phyloP scores from a whole-genome alignment of 225 moss, liverwort and hornwort genomes.

The Marchantia polymorpha region DNA sequence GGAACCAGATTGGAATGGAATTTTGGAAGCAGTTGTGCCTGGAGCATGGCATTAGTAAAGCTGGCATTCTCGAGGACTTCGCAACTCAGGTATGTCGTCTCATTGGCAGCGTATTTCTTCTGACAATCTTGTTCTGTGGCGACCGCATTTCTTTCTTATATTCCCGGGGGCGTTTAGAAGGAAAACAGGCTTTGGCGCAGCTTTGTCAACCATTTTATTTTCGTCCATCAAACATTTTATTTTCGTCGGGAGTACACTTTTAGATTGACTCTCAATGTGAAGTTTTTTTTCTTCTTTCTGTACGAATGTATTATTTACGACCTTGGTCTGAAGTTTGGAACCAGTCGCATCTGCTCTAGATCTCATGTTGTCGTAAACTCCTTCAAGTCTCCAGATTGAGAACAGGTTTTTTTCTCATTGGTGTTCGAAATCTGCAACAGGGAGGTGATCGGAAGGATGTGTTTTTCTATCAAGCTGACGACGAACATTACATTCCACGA shows the following conservation, averaged over 20 bases:
- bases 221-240: no score
- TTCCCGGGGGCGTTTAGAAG: no score
- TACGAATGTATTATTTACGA: no score
- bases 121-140: no score
- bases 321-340: neutral
- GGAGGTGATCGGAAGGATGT: slow-evolving; percentile 99
- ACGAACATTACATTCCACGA: slow-evolving; percentile 97
- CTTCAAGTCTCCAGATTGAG: neutral
- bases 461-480: slow-evolving; percentile 98
- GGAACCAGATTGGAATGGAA: slow-evolving; percentile 99
- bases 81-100: slow-evolving; percentile 69
- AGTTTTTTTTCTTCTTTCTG: no score
- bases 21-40: slow-evolving; percentile 99
- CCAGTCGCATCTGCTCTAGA: no score
- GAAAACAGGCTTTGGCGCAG: no score
- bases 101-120: no score
- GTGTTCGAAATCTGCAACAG: slow-evolving; percentile 31
- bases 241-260: no score
- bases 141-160: no score
- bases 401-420: neutral
- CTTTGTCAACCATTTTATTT: no score
- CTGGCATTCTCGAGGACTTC: slow-evolving; percentile 95
- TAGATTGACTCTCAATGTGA: no score
- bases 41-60: slow-evolving; percentile 99
- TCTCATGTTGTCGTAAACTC: neutral